Percentiles rank a stretch among this genome's conserved stretches.
phyloP scores from a whole-genome alignment of 106 monocot species.

The Dioscorea zingiberensis region DNA sequence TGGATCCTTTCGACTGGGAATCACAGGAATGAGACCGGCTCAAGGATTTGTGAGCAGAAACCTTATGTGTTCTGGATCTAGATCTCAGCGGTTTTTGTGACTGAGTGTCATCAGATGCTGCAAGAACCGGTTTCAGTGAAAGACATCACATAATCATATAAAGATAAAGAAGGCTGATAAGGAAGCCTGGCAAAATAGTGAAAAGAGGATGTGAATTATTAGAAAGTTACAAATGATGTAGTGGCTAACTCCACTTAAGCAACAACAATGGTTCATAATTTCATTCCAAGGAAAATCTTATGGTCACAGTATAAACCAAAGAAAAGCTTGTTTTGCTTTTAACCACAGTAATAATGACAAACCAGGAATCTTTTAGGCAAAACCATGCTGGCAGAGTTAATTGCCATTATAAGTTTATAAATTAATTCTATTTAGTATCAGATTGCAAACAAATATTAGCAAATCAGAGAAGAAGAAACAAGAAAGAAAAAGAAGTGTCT shows the following conservation, averaged over 20 bases:
- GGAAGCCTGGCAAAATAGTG: background rate
- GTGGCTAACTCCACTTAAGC: background rate
- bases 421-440: no score
- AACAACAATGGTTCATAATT: constrained; percentile 2
- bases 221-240: constrained; percentile 1
- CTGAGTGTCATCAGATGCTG: constrained; percentile 50
- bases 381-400: no score
- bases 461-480: no score
- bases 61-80: constrained; percentile 37
- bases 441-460: no score
- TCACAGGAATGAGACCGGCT: constrained; percentile 39
- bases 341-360: no score
- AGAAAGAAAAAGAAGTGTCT: no score
- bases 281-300: constrained; percentile 3
- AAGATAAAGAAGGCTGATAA: background rate
- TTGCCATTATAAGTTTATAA: no score
- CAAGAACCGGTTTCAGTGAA: constrained; percentile 9
- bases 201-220: background rate
- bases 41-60: constrained; percentile 30
- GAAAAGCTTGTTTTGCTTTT: no score
- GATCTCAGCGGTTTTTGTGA: constrained; percentile 43
- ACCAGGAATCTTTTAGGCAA: no score
- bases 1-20: constrained; percentile 47
- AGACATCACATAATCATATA: background rate
- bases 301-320: no score